These are phyloP conservation scores for Oryza coarctata DNA, from an alignment of 176 grass and related monocot species.

Conservation along the genomic window DNA sequence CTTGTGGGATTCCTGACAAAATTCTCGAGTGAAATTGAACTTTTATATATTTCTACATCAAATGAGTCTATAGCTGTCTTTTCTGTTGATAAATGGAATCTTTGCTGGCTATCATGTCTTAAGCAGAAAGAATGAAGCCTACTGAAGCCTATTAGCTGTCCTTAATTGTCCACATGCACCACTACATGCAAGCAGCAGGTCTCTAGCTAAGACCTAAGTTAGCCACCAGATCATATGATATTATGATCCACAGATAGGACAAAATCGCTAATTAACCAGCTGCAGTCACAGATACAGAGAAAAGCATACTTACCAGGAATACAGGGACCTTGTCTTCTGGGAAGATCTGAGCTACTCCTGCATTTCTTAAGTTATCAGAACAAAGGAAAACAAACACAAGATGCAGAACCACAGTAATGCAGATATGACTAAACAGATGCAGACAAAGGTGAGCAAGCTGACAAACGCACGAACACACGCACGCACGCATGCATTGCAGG, in stretches of 20 bases:
- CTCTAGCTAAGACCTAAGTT: constrained; percentile 26
- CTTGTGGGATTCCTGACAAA: too few relatives aligned
- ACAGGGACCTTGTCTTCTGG: constrained; percentile 44
- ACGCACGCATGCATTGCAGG: neutral
- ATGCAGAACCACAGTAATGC: constrained; percentile 5
- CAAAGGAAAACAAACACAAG: constrained; percentile 13
- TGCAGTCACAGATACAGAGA: constrained; percentile 32
- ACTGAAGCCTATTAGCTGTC: constrained; percentile 7
- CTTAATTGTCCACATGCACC: constrained; percentile 28
- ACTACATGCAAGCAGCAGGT: constrained; percentile 14
- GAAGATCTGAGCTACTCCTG: constrained; percentile 28
- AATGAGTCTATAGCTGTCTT: neutral
- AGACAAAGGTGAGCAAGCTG: constrained; percentile 24
- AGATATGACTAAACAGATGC: constrained; percentile 18
- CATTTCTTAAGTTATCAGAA: constrained; percentile 16
- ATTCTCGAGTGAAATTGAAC: constrained; percentile 6
- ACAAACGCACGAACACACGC: constrained; percentile 26
- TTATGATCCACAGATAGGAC: constrained; percentile 36
- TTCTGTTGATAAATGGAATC: constrained; percentile 27
- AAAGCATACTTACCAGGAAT: constrained; percentile 31
- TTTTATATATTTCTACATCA: neutral
- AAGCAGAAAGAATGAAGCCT: constrained; percentile 41
- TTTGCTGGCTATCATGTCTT: neutral
- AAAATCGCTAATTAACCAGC: constrained; percentile 29
- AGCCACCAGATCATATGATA: constrained; percentile 20